phyloP scores from a whole-genome alignment of 345 rosid genomes.

The Murraya koenigii region DNA sequence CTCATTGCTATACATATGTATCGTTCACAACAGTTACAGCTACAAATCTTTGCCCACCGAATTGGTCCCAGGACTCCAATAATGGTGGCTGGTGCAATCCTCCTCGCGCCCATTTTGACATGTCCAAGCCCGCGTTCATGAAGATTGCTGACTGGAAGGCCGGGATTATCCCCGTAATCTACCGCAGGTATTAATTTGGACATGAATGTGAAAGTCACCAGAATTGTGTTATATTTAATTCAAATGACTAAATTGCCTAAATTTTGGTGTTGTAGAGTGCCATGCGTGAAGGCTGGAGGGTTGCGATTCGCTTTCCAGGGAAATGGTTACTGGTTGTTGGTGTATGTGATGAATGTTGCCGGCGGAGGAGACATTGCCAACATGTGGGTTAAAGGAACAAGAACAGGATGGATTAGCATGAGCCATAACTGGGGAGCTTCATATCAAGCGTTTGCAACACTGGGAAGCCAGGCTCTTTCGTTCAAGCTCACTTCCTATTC shows the following conservation, averaged over 20 bases:
- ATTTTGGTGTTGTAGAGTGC: conserved; percentile 35
- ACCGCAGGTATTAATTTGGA: conserved; percentile 45
- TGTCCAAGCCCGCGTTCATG: conserved; percentile 90
- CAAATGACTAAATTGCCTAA: too few relatives aligned
- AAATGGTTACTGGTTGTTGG: conserved; percentile 62
- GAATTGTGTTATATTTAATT: too few relatives aligned
- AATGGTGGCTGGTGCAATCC: conserved; percentile 95
- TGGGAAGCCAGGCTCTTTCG: conserved; percentile 70
- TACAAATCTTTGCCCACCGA: conserved; percentile 85
- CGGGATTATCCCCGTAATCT: conserved; percentile 72
- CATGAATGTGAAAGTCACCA: too few relatives aligned
- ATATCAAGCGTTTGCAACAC: conserved; percentile 77
- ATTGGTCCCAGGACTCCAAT: conserved; percentile 59
- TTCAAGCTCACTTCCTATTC: conserved; percentile 65
- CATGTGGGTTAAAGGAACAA: conserved; percentile 73
- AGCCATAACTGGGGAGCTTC: conserved; percentile 97
- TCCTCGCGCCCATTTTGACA: conserved; percentile 75
- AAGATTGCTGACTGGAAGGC: conserved; percentile 80
- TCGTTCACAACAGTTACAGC: conserved; percentile 61
- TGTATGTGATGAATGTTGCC: conserved; percentile 68
- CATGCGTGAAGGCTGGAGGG: conserved; percentile 49
- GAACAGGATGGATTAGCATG: conserved; percentile 74
- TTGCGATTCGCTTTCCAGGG: conserved; percentile 42
- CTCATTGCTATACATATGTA: conserved; percentile 39
- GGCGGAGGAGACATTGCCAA: conserved; percentile 57